phyloP scores from a whole-genome alignment of 176 grass and related monocot genomes.

The Triticum timopheevii region DNA sequence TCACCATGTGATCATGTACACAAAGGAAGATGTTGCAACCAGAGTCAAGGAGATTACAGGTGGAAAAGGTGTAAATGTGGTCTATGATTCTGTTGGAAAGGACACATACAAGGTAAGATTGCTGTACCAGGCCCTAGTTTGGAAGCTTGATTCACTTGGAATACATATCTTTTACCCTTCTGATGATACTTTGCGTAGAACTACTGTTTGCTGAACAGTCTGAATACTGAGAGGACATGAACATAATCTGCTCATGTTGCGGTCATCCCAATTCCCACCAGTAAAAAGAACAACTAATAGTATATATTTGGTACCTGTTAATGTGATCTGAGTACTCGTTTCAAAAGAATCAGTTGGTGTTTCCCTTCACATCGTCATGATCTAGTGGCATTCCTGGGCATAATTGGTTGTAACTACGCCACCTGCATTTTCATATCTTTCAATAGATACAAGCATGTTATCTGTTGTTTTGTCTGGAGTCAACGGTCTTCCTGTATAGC shows the following conservation, averaged over 20 bases:
- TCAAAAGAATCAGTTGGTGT: neutral
- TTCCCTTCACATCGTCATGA: neutral
- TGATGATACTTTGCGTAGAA: neutral
- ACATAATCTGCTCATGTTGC: neutral
- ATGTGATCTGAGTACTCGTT: neutral
- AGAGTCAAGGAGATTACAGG: slow-evolving; percentile 82
- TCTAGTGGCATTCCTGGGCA: neutral
- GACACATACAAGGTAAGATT: slow-evolving; percentile 75
- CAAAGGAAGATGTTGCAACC: slow-evolving; percentile 72
- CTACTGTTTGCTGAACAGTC: neutral
- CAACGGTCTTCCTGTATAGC: neutral
- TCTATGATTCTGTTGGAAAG: slow-evolving; percentile 96
- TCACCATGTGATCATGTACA: slow-evolving; percentile 71
- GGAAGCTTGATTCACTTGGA: neutral
- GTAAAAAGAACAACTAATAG: neutral
- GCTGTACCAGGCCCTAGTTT: neutral
- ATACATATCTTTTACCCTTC: neutral
- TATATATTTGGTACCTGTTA: neutral
- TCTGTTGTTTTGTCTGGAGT: neutral
- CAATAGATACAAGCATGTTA: neutral
- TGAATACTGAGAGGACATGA: neutral
- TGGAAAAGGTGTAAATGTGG: slow-evolving; percentile 74
- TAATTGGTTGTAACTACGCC: neutral
- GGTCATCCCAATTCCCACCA: neutral
- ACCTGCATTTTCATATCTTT: neutral